Percentiles rank a stretch among this genome's conserved stretches.
Conservation (phyloP, 208 protist genomes). For the Porcisia deanei region DNA sequence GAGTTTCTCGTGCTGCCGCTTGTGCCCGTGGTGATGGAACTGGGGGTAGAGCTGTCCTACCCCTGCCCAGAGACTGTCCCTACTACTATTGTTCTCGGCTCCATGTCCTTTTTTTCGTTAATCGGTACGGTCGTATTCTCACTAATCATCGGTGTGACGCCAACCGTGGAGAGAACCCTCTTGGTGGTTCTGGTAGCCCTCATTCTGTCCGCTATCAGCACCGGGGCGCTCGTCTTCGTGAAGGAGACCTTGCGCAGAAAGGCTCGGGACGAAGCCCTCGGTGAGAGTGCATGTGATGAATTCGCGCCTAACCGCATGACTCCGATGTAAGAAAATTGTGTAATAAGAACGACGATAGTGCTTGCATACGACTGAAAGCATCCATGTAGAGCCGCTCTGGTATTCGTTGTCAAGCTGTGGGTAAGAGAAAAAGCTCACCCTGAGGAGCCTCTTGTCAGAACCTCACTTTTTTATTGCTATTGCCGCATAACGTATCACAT, state of each 20-base stretch:
- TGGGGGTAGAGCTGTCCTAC: constrained; percentile 60
- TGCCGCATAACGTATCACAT: no score
- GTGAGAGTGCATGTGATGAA: neutral
- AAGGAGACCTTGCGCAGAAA: constrained; percentile 33
- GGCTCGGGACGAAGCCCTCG: constrained; percentile 6
- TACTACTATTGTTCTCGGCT: constrained; percentile 33
- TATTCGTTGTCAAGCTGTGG: no score
- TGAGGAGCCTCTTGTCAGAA: no score
- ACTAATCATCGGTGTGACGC: constrained; percentile 40
- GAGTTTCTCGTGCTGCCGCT: constrained; percentile 43
- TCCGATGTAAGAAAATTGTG: no score
- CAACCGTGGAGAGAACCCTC: constrained; percentile 28
- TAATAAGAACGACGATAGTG: no score
- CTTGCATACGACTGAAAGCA: no score
- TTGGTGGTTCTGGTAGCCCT: constrained; percentile 34
- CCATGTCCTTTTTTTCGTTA: constrained; percentile 46
- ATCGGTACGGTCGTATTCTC: constrained; percentile 48
- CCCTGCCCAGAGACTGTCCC: constrained; percentile 43
- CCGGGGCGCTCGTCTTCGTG: constrained; percentile 29
- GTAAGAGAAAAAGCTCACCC: no score
- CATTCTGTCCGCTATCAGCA: constrained; percentile 12
- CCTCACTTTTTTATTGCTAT: no score
- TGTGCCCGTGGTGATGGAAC: constrained; percentile 54
- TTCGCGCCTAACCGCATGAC: no score
- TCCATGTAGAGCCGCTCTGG: no score